phyloP scores from a whole-genome alignment of 805 yeast genomes.

The Yamadazyma endophytica region DNA sequence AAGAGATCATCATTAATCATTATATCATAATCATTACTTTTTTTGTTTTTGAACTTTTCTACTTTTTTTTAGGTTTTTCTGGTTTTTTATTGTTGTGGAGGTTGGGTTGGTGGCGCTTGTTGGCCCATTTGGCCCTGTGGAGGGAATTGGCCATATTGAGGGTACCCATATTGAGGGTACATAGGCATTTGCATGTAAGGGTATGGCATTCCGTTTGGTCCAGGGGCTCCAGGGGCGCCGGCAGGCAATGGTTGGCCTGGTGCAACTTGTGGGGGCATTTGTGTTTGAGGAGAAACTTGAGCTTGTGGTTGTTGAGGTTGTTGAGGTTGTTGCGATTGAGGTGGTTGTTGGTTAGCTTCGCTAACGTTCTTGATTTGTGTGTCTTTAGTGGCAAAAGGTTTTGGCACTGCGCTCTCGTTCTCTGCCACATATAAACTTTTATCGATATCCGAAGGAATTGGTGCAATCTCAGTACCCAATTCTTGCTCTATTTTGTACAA shows the following conservation, averaged over 20 bases:
- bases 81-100: conserved; percentile 5
- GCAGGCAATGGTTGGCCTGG: conserved; percentile 11
- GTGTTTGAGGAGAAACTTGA: conserved; percentile 6
- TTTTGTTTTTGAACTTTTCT: neutral
- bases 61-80: neutral
- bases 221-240: conserved; percentile 3
- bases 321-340: conserved; percentile 9
- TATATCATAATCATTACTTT: too few relatives aligned
- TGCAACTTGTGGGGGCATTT: conserved; percentile 4
- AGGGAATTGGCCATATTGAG: conserved; percentile 4
- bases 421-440: conserved; percentile 83
- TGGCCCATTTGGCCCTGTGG: conserved; percentile 13
- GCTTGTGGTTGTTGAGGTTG: conserved; percentile 2
- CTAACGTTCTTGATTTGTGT: conserved; percentile 24
- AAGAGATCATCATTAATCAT: too few relatives aligned
- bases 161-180: neutral
- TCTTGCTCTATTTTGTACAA: conserved; percentile 95
- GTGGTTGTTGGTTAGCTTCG: conserved; percentile 6
- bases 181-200: conserved; percentile 3
- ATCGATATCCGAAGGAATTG: conserved; percentile 93
- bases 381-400: conserved; percentile 75
- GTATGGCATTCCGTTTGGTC: conserved; percentile 1
- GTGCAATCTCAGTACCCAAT: conserved; percentile 94
- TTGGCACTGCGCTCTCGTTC: conserved; percentile 71
- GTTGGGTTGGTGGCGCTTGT: conserved; percentile 15